Evolutionary conservation across 208 protist species (phyloP).

Genomic region (Tritrichomonas musculus): DNA sequence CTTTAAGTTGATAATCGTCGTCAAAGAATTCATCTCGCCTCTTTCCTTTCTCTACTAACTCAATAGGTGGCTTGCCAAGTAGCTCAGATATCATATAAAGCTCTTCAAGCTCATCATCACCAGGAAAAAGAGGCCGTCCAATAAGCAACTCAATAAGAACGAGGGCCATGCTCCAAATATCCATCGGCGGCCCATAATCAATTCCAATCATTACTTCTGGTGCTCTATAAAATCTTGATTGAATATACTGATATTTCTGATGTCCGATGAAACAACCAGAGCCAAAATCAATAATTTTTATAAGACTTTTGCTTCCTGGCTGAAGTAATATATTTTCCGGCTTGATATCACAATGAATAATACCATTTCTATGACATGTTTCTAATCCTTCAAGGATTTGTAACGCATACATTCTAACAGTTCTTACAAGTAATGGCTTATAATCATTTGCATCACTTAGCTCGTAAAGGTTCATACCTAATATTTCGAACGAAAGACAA

Average conservation of each 20-base stretch:
- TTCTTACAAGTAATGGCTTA: slow-evolving; percentile 44
- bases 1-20: background rate
- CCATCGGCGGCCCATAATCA: slow-evolving; percentile 22
- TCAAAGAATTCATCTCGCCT: slow-evolving; percentile 29
- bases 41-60: background rate
- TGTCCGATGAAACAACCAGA: slow-evolving; percentile 56
- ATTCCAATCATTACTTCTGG: slow-evolving; percentile 67
- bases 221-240: slow-evolving; percentile 75
- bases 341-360: slow-evolving; percentile 56
- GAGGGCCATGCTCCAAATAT: slow-evolving; percentile 92
- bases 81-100: slow-evolving; percentile 28
- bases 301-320: background rate
- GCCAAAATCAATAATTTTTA: slow-evolving; percentile 62
- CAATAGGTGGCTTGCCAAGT: slow-evolving; percentile 39
- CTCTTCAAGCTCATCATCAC: slow-evolving; percentile 41
- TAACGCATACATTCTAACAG: slow-evolving; percentile 39
- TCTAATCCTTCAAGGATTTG: slow-evolving; percentile 44
- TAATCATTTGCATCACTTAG: slow-evolving; percentile 41
- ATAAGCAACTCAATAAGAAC: slow-evolving; percentile 94
- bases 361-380: slow-evolving; percentile 25
- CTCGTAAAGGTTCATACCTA: slow-evolving; percentile 51
- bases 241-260: slow-evolving; percentile 79
- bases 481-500: slow-evolving; percentile 53
- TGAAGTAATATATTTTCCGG: slow-evolving; percentile 60
- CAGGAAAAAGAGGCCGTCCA: slow-evolving; percentile 54